Percentiles rank a stretch among this genome's conserved stretches.
Conservation (phyloP, 306 rosid genomes). For the Gillenia trifoliata region DNA sequence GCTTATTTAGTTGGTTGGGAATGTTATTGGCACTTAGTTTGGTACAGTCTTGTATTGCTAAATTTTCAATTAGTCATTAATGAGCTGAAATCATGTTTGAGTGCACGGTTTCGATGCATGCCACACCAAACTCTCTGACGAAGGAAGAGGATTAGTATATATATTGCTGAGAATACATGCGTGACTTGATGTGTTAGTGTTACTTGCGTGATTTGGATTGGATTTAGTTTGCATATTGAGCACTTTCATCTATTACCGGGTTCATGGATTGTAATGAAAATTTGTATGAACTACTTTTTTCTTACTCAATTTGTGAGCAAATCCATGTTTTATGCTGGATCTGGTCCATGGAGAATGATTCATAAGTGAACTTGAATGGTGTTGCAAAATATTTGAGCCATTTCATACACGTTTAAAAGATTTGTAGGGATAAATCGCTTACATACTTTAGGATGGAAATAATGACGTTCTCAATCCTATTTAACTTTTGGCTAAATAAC, state of each 20-base stretch:
- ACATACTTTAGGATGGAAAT: not conserved
- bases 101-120: not conserved
- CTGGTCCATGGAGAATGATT: not conserved
- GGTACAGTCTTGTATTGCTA: not conserved
- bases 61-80: not conserved
- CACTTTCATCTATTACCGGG: not conserved
- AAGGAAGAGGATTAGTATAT: not conserved
- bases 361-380: not conserved
- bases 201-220: not conserved
- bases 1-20: not conserved
- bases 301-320: not conserved
- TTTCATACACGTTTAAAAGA: not conserved
- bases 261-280: not conserved
- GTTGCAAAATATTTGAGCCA: not conserved
- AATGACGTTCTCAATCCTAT: not conserved
- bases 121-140: not conserved
- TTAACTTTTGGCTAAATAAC: not conserved
- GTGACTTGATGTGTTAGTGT: not conserved
- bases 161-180: not conserved
- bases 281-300: not conserved
- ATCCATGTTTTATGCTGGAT: not conserved
- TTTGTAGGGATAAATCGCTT: not conserved
- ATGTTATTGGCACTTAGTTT: not conserved
- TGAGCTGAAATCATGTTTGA: not conserved
- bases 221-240: not conserved